A percentile compares a stretch with the other conserved stretches of the same genome.
phyloP scores from a whole-genome alignment of 1,284 basidiomycete species.

The Leccinum fallax region DNA sequence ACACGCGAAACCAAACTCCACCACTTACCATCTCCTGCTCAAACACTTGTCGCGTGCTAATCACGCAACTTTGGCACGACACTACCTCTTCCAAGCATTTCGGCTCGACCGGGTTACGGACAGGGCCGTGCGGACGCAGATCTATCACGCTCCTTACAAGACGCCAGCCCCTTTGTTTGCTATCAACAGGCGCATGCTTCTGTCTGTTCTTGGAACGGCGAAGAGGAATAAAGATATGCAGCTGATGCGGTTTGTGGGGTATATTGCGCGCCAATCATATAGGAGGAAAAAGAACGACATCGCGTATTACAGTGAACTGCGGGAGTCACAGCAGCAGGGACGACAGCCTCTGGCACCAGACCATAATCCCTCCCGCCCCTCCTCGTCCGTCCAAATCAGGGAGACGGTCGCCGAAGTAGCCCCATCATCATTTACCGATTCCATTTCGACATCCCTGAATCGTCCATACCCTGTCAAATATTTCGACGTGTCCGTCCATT shows the following conservation, averaged over 20 bases:
- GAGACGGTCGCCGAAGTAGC: slow-evolving; percentile 6
- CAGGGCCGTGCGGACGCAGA: slow-evolving; percentile 32
- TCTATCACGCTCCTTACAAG: slow-evolving; percentile 31
- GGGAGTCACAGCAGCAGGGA: slow-evolving; percentile 26
- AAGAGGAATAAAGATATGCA: slow-evolving; percentile 58
- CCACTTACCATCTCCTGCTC: slow-evolving; percentile 63
- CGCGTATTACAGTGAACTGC: slow-evolving; percentile 41
- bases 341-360: slow-evolving; percentile 27
- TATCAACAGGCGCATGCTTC: slow-evolving; percentile 55
- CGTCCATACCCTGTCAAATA: slow-evolving; percentile 36
- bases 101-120: slow-evolving; percentile 46
- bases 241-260: slow-evolving; percentile 58
- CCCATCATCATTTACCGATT: slow-evolving; percentile 35
- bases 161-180: slow-evolving; percentile 53
- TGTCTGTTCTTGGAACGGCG: slow-evolving; percentile 56
- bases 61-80: slow-evolving; percentile 58
- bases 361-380: slow-evolving; percentile 24
- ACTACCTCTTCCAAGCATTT: slow-evolving; percentile 68
- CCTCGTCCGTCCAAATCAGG: not conserved
- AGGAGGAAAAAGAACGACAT: slow-evolving; percentile 51
- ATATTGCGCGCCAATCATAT: slow-evolving; percentile 45
- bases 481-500: slow-evolving; percentile 58
- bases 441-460: slow-evolving; percentile 1
- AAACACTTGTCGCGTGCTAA: slow-evolving; percentile 52
- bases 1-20: slow-evolving; percentile 65